Conservation (phyloP, 192 early-diverging fungal species). For the Coemansia sp. region DNA sequence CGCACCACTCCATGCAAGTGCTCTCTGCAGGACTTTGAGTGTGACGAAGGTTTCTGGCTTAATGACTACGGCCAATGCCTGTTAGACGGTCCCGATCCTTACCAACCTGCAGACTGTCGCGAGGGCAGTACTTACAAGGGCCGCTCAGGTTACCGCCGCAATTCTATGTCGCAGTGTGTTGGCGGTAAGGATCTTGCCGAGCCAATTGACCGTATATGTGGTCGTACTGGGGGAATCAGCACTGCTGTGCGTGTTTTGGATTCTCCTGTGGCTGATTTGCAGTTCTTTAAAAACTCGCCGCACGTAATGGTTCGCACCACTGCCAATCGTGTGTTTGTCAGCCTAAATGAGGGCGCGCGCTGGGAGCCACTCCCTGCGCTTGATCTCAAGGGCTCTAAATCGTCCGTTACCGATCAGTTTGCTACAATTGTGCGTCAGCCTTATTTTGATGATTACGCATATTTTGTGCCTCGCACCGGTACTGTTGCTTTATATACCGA, state of each 20-base stretch:
- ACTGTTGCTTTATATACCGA: conserved; percentile 58
- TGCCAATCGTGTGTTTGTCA: conserved; percentile 55
- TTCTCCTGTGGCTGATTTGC: conserved; percentile 56
- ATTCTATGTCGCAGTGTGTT: conserved; percentile 69
- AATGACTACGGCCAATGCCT: conserved; percentile 67
- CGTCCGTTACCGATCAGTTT: conserved; percentile 26
- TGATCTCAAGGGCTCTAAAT: not conserved
- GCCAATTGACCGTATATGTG: conserved; percentile 70
- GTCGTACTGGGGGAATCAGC: conserved; percentile 48
- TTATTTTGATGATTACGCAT: conserved; percentile 60
- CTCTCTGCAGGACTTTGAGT: conserved; percentile 80
- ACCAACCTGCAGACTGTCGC: conserved; percentile 70
- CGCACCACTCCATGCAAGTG: conserved; percentile 68
- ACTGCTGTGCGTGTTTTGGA: conserved; percentile 32
- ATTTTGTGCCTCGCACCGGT: conserved; percentile 59
- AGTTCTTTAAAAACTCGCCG: conserved; percentile 68
- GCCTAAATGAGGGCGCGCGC: conserved; percentile 63
- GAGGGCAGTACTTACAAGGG: conserved; percentile 65
- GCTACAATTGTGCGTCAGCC: conserved; percentile 63
- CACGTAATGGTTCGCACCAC: conserved; percentile 58
- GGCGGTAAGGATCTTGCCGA: conserved; percentile 67
- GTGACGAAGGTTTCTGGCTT: conserved; percentile 80
- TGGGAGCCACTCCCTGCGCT: conserved; percentile 55
- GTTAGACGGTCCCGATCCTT: conserved; percentile 69
- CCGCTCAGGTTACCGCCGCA: conserved; percentile 80